Base-by-base conservation (phyloP, 768 basidiomycete species). In the Megacollybia marginata region DNA sequence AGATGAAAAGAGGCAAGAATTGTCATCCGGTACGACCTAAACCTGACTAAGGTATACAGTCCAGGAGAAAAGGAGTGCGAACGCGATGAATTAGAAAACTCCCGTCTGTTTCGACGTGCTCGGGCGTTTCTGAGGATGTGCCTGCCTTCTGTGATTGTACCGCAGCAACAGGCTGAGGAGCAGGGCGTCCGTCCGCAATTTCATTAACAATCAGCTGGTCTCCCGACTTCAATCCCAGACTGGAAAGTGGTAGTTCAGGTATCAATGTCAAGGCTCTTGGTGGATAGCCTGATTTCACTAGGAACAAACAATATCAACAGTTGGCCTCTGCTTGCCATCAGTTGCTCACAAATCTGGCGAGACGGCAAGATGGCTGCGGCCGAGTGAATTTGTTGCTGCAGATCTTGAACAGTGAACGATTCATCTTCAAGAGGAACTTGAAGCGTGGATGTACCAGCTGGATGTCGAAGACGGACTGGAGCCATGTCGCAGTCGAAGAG, bases 1-100 rank as follows among this genome's bases (percentile, higher is more conserved):
- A 2, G 92, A 83, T 3, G 87, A 87, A 69, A 97, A 98, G 31
- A 98, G 71, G 64, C 95, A 98, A 1, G 92, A 88, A 59, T 98
- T 98, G 67, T 98, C 95, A 59, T 98, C 95, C n/a, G 93, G 94
- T 15, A 95, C 91, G 49, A 92, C 75, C 80, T 88, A 43, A 33
- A 54, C 33, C 58, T 47, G 45, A 19, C 36, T 40, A 58, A 34
- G 47, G 8, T 23, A 16, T 20, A 23, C 28, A 12, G 44, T n/a
- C n/a, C 31, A 6, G 12, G 11, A 23, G n/a, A 43, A 33, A 33
- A 43, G 35, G 44, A 18, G 23, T n/a, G 2, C 65, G 16, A 60
- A 89, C 90, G 52, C 85, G 70, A 59, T 91, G 88, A n/a, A 92
- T 67, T 15, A 92, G 72, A 48, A 79, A 77, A 13, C 83, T 78